Evolutionary conservation across 768 basidiomycete species (phyloP).

Genomic region (Solioccasus polychromus): DNA sequence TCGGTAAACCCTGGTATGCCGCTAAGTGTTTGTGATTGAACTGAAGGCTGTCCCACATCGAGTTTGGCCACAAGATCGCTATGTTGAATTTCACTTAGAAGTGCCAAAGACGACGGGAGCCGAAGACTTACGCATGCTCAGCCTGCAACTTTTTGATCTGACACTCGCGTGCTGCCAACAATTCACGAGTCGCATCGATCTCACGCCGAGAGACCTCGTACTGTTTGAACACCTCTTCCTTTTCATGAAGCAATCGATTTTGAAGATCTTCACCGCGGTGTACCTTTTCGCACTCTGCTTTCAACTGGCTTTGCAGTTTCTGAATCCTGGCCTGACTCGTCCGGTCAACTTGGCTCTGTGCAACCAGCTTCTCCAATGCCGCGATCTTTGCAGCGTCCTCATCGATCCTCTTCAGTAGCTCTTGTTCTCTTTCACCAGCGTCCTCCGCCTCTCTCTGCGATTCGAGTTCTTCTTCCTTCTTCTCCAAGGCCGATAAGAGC

Average conservation of each 20-base stretch:
- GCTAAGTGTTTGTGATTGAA: conserved; percentile 1
- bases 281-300: conserved; percentile 40
- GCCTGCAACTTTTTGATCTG: conserved; percentile 25
- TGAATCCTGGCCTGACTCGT: conserved; percentile 36
- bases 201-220: conserved; percentile 38
- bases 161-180: conserved; percentile 19
- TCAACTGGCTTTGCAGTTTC: conserved; percentile 40
- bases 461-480: conserved; percentile 58
- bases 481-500: conserved; percentile 44
- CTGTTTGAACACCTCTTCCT: conserved; percentile 46
- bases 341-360: conserved; percentile 40
- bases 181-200: conserved; percentile 22
- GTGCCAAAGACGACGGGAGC: not conserved
- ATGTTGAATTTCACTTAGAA: not conserved
- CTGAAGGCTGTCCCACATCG: not conserved
- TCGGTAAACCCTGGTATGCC: conserved; percentile 5
- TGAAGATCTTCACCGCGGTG: conserved; percentile 42
- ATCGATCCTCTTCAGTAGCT: conserved; percentile 62
- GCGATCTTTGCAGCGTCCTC: conserved; percentile 68
- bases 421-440: conserved; percentile 52
- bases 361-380: conserved; percentile 50
- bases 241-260: conserved; percentile 50
- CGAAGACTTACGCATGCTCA: conserved; percentile 25
- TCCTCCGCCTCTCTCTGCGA: conserved; percentile 39
- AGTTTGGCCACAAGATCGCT: conserved; percentile 22